phyloP scores from a whole-genome alignment of 257 asterid species.

The Solanum pimpinellifolium region DNA sequence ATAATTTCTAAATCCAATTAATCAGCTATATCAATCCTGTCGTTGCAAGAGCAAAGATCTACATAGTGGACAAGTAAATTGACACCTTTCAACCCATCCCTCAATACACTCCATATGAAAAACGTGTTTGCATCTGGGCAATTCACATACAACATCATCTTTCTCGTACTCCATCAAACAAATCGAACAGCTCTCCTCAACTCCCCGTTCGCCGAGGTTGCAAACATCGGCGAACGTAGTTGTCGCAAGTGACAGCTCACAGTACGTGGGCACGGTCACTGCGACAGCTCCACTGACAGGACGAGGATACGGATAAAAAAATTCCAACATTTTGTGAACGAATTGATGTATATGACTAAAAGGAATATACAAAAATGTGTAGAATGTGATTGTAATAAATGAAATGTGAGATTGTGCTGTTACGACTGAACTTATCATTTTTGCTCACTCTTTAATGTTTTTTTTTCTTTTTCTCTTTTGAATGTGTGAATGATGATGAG shows the following conservation, averaged over 20 bases:
- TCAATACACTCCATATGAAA: slow-evolving; percentile 55
- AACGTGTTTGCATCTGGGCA: slow-evolving; percentile 40
- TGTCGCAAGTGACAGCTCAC: background rate
- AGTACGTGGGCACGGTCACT: background rate
- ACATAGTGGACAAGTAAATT: slow-evolving; percentile 67
- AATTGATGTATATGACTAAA: background rate
- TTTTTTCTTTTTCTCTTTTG: background rate
- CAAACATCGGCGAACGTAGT: background rate
- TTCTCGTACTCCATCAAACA: slow-evolving; percentile 44
- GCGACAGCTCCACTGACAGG: background rate
- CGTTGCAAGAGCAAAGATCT: slow-evolving; percentile 31
- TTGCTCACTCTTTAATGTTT: background rate
- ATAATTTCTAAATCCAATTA: background rate
- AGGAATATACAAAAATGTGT: slow-evolving; percentile 14
- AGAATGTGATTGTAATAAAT: background rate
- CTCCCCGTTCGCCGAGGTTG: background rate
- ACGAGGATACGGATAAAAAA: background rate
- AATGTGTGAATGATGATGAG: background rate
- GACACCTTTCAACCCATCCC: slow-evolving; percentile 40
- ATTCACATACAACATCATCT: slow-evolving; percentile 33
- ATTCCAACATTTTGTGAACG: background rate
- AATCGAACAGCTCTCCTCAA: slow-evolving; percentile 31
- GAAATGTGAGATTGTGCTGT: slow-evolving; percentile 3
- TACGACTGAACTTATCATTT: slow-evolving; percentile 12
- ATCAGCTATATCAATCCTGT: background rate